phyloP scores from a whole-genome alignment of 768 basidiomycete species.

The Collybiopsis luxurians region DNA sequence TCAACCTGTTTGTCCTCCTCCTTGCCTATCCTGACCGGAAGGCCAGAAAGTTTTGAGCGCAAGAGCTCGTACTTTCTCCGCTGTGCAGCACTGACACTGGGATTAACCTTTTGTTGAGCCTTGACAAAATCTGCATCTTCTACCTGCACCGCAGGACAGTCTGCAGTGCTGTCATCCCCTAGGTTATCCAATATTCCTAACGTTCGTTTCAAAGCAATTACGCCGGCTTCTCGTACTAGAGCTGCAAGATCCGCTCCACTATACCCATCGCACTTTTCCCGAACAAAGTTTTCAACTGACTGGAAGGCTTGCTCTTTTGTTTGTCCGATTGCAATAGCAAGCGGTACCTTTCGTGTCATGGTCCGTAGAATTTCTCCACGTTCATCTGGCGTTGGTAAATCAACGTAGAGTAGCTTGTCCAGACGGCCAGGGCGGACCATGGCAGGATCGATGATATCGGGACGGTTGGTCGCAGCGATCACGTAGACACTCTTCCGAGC shows the following conservation, averaged over 20 bases:
- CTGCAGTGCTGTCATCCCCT: constrained; percentile 31
- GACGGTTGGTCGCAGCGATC: constrained; percentile 92
- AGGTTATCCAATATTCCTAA: constrained; percentile 67
- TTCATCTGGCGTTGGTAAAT: constrained; percentile 71
- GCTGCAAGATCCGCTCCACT: constrained; percentile 91
- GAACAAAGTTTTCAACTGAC: constrained; percentile 46
- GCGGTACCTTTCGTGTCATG: constrained; percentile 67
- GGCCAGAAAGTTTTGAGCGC: constrained; percentile 67
- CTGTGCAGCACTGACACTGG: constrained; percentile 82
- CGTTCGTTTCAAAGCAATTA: constrained; percentile 69
- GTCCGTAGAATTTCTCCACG: constrained; percentile 84
- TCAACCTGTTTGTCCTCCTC: constrained; percentile 36
- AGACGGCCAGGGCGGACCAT: constrained; percentile 96
- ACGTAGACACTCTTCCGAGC: constrained; percentile 80
- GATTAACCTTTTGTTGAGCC: constrained; percentile 79
- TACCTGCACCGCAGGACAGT: constrained; percentile 43
- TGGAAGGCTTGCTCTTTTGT: constrained; percentile 12
- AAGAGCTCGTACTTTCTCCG: constrained; percentile 80
- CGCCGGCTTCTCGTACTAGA: constrained; percentile 86
- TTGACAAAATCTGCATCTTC: constrained; percentile 62
- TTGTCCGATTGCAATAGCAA: constrained; percentile 25
- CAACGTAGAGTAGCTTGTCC: constrained; percentile 93
- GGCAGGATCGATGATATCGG: constrained; percentile 97
- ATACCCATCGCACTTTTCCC: constrained; percentile 75
- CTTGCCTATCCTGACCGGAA: constrained; percentile 53